Percentiles rank a stretch among this genome's conserved stretches.
phyloP scores from a whole-genome alignment of 345 rosid species.

The Syzygium grande region DNA sequence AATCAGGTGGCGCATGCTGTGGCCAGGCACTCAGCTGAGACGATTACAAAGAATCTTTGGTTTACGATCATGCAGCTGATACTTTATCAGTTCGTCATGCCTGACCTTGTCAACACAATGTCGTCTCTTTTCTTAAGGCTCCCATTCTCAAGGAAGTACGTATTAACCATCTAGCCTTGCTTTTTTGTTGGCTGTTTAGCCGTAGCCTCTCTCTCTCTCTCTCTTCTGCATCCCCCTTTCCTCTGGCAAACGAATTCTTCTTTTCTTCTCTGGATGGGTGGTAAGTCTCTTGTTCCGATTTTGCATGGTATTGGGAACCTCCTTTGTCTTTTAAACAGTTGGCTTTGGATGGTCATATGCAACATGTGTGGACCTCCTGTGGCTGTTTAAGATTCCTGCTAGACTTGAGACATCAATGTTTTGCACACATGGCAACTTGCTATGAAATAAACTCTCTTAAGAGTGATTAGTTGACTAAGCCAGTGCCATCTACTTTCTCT shows the following conservation, averaged over 20 bases:
- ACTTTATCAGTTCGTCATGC: constrained; percentile 67
- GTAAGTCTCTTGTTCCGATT: not conserved
- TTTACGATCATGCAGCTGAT: constrained; percentile 58
- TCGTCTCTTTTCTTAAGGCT: constrained; percentile 72
- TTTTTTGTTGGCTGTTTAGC: not conserved
- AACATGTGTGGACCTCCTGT: not conserved
- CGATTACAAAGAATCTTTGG: constrained; percentile 72
- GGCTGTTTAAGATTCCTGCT: not conserved
- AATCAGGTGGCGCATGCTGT: constrained; percentile 86
- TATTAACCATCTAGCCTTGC: not conserved
- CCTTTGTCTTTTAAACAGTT: not conserved
- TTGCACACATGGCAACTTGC: not conserved
- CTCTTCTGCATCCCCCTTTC: not conserved
- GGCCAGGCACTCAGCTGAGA: constrained; percentile 78
- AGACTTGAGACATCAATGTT: not conserved
- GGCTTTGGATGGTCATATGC: not conserved
- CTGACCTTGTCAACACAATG: constrained; percentile 74
- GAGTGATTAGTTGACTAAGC: not conserved
- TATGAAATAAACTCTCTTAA: not conserved
- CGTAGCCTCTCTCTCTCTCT: not conserved
- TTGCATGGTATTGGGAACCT: not conserved
- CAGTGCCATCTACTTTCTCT: not conserved
- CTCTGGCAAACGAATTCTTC: not conserved
- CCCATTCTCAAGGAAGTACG: constrained; percentile 85
- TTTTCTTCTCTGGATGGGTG: not conserved